Conservation (phyloP, 2,329 filamentous ascomycete species). For the Neofusicoccum sp. region DNA sequence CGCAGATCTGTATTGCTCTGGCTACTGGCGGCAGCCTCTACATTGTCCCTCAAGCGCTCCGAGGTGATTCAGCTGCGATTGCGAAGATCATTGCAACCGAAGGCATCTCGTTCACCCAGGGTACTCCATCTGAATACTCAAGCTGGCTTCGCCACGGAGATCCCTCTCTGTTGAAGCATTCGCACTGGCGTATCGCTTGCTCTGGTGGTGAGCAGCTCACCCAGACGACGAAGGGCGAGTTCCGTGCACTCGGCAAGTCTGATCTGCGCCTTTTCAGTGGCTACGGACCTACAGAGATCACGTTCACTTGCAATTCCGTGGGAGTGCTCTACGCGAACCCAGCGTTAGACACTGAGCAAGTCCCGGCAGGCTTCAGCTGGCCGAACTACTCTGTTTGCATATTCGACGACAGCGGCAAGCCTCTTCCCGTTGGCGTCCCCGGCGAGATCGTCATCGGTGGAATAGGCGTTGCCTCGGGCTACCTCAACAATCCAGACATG, state of each 20-base stretch:
- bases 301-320: not conserved
- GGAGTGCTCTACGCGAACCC: not conserved
- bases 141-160: not conserved
- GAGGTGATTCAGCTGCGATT: not conserved
- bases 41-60: not conserved
- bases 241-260: not conserved
- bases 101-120: not conserved
- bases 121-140: not conserved
- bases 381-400: conserved; percentile 22
- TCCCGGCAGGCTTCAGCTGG: not conserved
- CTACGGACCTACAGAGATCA: not conserved
- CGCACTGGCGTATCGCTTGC: not conserved
- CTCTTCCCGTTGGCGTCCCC: conserved; percentile 19
- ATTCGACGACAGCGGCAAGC: conserved; percentile 16
- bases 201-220: not conserved
- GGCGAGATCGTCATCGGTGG: conserved; percentile 80
- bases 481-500: conserved; percentile 71
- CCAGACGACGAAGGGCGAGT: too few relatives aligned
- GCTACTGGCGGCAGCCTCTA: not conserved
- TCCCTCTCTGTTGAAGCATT: too few relatives aligned
- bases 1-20: not conserved
- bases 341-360: not conserved
- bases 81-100: not conserved
- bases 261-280: not conserved
- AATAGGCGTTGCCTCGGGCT: conserved; percentile 71